Percentiles rank a stretch among this genome's conserved stretches.
Conservation (phyloP, 805 yeast genomes). For the Cyberlindnera misumaiensis region DNA sequence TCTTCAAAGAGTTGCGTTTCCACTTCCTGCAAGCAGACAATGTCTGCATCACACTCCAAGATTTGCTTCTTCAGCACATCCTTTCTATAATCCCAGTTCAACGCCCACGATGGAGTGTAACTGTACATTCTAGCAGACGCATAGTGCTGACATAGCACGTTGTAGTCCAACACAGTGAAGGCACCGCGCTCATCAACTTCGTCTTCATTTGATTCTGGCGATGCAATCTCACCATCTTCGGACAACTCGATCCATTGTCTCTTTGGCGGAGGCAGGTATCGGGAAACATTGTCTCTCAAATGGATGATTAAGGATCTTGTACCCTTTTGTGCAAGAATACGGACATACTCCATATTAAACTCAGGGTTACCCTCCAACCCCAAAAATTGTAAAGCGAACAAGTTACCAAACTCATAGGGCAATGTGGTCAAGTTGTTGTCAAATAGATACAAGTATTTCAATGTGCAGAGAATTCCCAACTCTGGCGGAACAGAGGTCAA, state of each 20-base stretch:
- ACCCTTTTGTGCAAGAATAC: constrained; percentile 72
- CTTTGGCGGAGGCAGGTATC: constrained; percentile 55
- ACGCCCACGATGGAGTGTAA: constrained; percentile 96
- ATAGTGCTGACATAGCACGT: constrained; percentile 91
- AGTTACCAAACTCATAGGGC: constrained; percentile 81
- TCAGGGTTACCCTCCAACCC: constrained; percentile 90
- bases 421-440: constrained; percentile 73
- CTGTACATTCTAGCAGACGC: constrained; percentile 90
- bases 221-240: constrained; percentile 60
- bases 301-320: constrained; percentile 76
- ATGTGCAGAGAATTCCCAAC: constrained; percentile 72
- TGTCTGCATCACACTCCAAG: constrained; percentile 56
- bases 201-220: constrained; percentile 20
- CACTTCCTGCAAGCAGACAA: constrained; percentile 92
- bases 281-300: constrained; percentile 77
- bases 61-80: constrained; percentile 71
- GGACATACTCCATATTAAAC: constrained; percentile 55
- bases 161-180: constrained; percentile 80
- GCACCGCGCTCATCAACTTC: constrained; percentile 29
- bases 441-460: constrained; percentile 78
- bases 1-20: constrained; percentile 83
- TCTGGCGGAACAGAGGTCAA: constrained; percentile 73
- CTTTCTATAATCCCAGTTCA: constrained; percentile 87
- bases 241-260: constrained; percentile 80
- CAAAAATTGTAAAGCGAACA: constrained; percentile 76